Evolutionary conservation across 495 filamentous ascomycete species (phyloP).

Genomic region (Thozetella sp.): DNA sequence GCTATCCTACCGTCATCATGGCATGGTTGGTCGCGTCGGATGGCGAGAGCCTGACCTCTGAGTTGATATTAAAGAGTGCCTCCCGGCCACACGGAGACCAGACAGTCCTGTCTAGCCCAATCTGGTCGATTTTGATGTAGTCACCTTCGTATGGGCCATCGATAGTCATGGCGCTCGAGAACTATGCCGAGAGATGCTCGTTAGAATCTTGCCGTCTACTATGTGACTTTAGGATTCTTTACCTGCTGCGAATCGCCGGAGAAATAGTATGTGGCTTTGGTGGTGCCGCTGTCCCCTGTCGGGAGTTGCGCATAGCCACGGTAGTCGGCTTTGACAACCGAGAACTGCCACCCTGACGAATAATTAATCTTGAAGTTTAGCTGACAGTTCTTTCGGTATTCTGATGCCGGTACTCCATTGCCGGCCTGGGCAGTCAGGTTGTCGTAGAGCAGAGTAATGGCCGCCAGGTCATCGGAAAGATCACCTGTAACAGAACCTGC

Average conservation of each 20-base stretch:
- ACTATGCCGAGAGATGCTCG: too few relatives aligned
- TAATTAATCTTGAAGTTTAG: conserved; percentile 51
- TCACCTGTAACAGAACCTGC: conserved; percentile 39
- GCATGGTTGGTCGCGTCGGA: conserved; percentile 12
- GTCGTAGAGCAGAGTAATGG: conserved; percentile 50
- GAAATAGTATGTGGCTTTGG: conserved; percentile 55
- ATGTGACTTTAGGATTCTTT: too few relatives aligned
- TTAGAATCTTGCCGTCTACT: too few relatives aligned
- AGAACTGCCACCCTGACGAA: conserved; percentile 54
- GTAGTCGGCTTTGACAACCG: conserved; percentile 51
- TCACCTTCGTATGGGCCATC: conserved; percentile 35
- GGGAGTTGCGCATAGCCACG: conserved; percentile 47
- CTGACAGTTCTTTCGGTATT: conserved; percentile 53
- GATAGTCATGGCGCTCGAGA: conserved; percentile 30
- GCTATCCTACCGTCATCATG: conserved; percentile 25
- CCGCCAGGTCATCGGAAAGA: conserved; percentile 43
- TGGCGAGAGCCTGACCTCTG: conserved; percentile 33
- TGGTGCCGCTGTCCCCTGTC: conserved; percentile 41
- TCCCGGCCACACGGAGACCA: conserved; percentile 45
- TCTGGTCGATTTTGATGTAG: conserved; percentile 36
- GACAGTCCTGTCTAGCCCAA: conserved; percentile 35
- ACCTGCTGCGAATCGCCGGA: conserved; percentile 36
- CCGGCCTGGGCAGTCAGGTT: conserved; percentile 47
- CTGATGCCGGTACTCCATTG: conserved; percentile 29
- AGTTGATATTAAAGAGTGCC: conserved; percentile 44